Percentiles rank a stretch among this genome's conserved stretches.
phyloP scores from a whole-genome alignment of 768 basidiomycete species.

The Suillus clintonianus region DNA sequence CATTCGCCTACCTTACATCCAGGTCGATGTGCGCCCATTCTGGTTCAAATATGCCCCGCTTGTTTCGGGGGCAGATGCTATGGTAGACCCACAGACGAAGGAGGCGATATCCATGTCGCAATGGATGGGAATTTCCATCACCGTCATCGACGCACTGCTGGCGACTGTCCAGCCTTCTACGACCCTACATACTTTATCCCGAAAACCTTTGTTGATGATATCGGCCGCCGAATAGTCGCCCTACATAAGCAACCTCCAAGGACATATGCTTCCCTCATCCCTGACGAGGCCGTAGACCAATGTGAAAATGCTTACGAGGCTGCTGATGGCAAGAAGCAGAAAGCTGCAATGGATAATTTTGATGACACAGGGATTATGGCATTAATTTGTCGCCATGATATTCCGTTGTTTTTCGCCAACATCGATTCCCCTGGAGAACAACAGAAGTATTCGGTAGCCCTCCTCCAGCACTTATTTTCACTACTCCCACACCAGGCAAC shows the following conservation, averaged over 20 bases:
- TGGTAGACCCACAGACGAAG: slow-evolving; percentile 8
- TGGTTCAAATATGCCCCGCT: background rate
- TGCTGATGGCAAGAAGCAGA: slow-evolving; percentile 33
- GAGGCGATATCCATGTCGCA: slow-evolving; percentile 39
- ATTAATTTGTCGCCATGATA: slow-evolving; percentile 39
- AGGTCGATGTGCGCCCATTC: background rate
- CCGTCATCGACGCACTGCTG: slow-evolving; percentile 29
- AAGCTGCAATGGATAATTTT: slow-evolving; percentile 24
- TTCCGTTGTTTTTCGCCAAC: slow-evolving; percentile 38
- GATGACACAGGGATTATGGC: slow-evolving; percentile 40
- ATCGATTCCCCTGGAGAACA: slow-evolving; percentile 42
- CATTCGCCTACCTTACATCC: background rate
- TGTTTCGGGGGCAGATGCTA: background rate
- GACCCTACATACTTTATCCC: slow-evolving; percentile 34
- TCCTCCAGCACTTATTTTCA: slow-evolving; percentile 31
- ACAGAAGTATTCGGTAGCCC: slow-evolving; percentile 39
- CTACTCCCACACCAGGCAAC: slow-evolving; percentile 34
- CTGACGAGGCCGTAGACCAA: slow-evolving; percentile 35
- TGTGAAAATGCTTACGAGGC: slow-evolving; percentile 38
- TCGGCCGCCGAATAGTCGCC: slow-evolving; percentile 28
- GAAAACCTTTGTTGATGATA: slow-evolving; percentile 33
- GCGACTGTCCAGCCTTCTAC: slow-evolving; percentile 35
- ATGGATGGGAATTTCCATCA: slow-evolving; percentile 44
- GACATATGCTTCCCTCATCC: slow-evolving; percentile 15
- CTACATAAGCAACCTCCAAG: slow-evolving; percentile 18